Evolutionary conservation across 139 green algal species (phyloP).

Genomic region (Desmodesmus armatus): DNA sequence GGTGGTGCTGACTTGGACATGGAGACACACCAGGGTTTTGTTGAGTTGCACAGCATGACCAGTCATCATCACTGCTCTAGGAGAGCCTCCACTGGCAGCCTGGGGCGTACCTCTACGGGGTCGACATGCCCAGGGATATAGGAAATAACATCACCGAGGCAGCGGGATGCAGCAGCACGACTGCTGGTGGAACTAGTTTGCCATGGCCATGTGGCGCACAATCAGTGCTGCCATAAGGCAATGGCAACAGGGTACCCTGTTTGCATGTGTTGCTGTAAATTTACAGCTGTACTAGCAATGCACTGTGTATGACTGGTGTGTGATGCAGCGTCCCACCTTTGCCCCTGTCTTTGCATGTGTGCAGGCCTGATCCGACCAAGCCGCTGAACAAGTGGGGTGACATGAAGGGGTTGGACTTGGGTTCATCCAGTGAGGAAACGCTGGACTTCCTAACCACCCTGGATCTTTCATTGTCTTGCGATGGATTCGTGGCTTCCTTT

Average conservation of each 20-base stretch:
- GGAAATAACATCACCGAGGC: too few species aligned
- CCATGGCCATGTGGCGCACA: too few species aligned
- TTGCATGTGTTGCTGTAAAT: too few species aligned
- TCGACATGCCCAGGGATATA: neutral
- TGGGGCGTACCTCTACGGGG: neutral
- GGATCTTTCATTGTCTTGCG: slow-evolving; percentile 47
- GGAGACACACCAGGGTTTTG: neutral
- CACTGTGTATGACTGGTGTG: too few species aligned
- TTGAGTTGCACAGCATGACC: neutral
- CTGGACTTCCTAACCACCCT: slow-evolving; percentile 48
- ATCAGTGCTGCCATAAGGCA: too few species aligned
- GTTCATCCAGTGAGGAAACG: slow-evolving; percentile 41
- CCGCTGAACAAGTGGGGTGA: slow-evolving; percentile 16
- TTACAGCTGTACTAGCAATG: too few species aligned
- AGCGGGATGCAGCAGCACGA: too few species aligned
- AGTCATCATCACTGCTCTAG: neutral
- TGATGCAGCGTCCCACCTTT: too few species aligned
- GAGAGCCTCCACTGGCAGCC: neutral
- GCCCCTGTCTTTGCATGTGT: neutral
- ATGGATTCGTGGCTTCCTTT: slow-evolving; percentile 50
- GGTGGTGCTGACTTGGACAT: neutral
- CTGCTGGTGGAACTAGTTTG: too few species aligned
- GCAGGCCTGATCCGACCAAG: slow-evolving; percentile 31
- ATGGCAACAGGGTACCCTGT: too few species aligned
- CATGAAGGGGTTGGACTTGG: slow-evolving; percentile 33